phyloP scores from a whole-genome alignment of 2,329 filamentous ascomycete species.

The Neofusicoccum ribis region DNA sequence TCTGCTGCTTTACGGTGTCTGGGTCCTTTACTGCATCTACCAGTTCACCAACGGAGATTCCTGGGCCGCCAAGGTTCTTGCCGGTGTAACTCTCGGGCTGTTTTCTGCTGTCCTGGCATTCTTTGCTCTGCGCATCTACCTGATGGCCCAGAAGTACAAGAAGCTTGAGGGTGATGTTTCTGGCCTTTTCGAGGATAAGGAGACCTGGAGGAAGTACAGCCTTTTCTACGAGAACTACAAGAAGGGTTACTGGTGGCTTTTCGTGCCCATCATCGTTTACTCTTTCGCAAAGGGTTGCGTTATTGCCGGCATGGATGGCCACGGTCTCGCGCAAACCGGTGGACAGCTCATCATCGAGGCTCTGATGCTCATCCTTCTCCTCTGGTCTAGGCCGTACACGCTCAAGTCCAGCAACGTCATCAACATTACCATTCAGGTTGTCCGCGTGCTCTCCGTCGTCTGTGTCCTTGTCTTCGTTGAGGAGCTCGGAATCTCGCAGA shows the following conservation, averaged over 20 bases:
- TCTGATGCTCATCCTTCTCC: constrained; percentile 72
- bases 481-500: constrained; percentile 84
- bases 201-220: constrained; percentile 91
- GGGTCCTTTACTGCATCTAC: constrained; percentile 94
- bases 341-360: constrained; percentile 80
- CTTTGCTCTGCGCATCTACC: constrained; percentile 83
- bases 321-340: constrained; percentile 78
- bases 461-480: constrained; percentile 94
- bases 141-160: constrained; percentile 72
- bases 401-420: constrained; percentile 86
- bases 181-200: constrained; percentile 82
- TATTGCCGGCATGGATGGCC: constrained; percentile 80
- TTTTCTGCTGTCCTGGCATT: constrained; percentile 82
- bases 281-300: constrained; percentile 86
- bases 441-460: constrained; percentile 82
- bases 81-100: constrained; percentile 73
- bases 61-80: constrained; percentile 84
- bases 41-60: constrained; percentile 94
- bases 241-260: constrained; percentile 95
- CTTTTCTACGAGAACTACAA: constrained; percentile 97
- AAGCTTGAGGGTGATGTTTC: constrained; percentile 70
- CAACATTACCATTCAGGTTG: constrained; percentile 87
- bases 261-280: constrained; percentile 85
- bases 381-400: constrained; percentile 86
- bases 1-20: constrained; percentile 87